Conservation (phyloP, 768 basidiomycete species). For the Gloeostereum incarnatum region DNA sequence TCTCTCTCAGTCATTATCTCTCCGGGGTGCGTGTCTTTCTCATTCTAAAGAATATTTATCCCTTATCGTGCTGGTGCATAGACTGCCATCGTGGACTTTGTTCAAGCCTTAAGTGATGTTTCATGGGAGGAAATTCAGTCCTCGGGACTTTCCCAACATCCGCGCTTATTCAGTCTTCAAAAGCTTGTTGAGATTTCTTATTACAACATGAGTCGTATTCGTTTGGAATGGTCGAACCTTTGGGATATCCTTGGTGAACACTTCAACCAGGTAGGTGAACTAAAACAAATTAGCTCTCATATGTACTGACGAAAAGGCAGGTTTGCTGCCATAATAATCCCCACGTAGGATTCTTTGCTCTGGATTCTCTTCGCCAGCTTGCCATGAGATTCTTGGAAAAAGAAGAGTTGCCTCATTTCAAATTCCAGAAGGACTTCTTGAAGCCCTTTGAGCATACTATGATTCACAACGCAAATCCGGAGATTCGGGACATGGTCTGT, state of each 20-base stretch:
- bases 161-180: constrained; percentile 92
- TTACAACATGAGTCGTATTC: constrained; percentile 98
- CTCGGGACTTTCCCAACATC: constrained; percentile 88
- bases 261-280: constrained; percentile 78
- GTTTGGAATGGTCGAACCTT: constrained; percentile 95
- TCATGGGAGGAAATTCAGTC: constrained; percentile 99
- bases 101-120: constrained; percentile 89
- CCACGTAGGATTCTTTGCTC: constrained; percentile 91
- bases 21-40: constrained; percentile 66
- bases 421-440: constrained; percentile 98
- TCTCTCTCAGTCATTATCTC: constrained; percentile 89
- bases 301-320: too few relatives aligned
- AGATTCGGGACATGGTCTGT: constrained; percentile 87
- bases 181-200: constrained; percentile 99
- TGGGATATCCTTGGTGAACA: constrained; percentile 99
- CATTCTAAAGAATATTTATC: constrained; percentile 1
- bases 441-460: constrained; percentile 98
- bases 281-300: constrained; percentile 86
- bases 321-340: constrained; percentile 98
- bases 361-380: constrained; percentile 92
- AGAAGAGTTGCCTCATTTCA: constrained; percentile 95
- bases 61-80: constrained; percentile 19
- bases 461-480: constrained; percentile 92
- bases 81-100: constrained; percentile 97
- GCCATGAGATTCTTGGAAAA: constrained; percentile 99